phyloP scores from a whole-genome alignment of 1,139 yeast genomes.

The Geotrichum histeridarum region DNA sequence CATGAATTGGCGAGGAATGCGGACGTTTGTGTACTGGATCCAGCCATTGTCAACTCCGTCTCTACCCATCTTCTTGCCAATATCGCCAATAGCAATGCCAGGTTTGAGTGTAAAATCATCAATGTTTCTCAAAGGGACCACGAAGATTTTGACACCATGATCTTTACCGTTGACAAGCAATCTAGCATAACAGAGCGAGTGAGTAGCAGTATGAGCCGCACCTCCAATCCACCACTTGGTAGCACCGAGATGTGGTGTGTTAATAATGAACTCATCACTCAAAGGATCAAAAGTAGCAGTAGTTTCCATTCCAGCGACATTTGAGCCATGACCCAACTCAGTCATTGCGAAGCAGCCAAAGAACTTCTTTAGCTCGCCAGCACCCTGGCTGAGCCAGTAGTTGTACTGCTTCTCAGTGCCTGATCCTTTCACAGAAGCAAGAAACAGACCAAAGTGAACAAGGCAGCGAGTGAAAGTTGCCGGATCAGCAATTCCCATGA shows the following conservation, averaged over 20 bases:
- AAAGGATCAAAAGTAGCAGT: conserved; percentile 69
- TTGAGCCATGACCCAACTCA: conserved; percentile 86
- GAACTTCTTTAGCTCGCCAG: conserved; percentile 54
- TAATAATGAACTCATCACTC: conserved; percentile 61
- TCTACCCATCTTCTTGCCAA: conserved; percentile 88
- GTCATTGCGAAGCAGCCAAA: conserved; percentile 94
- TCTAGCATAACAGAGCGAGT: conserved; percentile 72
- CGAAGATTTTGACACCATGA: conserved; percentile 85
- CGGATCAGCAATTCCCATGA: conserved; percentile 47
- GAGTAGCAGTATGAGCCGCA: conserved; percentile 91
- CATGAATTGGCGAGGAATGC: conserved; percentile 77
- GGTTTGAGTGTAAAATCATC: conserved; percentile 60
- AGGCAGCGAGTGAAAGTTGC: conserved; percentile 62
- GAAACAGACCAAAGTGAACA: conserved; percentile 64
- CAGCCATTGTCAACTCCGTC: conserved; percentile 77
- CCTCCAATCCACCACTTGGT: conserved; percentile 98
- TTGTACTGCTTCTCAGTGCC: conserved; percentile 55
- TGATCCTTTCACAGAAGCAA: conserved; percentile 61
- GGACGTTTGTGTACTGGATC: conserved; percentile 79
- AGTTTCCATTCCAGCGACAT: conserved; percentile 84
- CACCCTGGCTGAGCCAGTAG: conserved; percentile 73
- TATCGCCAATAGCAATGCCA: conserved; percentile 80
- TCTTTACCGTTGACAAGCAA: conserved; percentile 73
- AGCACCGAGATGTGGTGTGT: conserved; percentile 85
- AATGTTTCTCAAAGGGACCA: conserved; percentile 76